Evolutionary conservation across 345 rosid species (phyloP).

Genomic region (Pugionium cornutum): DNA sequence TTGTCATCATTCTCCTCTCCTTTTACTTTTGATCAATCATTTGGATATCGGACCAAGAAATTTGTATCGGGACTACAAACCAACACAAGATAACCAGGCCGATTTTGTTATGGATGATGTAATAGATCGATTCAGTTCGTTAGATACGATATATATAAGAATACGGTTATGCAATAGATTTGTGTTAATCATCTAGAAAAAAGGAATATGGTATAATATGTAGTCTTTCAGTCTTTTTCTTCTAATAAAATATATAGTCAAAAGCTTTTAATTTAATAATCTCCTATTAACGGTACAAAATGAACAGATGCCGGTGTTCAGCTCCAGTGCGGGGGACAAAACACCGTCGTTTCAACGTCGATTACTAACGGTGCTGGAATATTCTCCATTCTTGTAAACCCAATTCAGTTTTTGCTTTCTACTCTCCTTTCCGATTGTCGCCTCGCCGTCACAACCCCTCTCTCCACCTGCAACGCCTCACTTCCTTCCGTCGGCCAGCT

Average conservation of each 20-base stretch:
- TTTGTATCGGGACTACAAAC: background rate
- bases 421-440: slow-evolving; percentile 46
- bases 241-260: background rate
- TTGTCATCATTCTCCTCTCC: background rate
- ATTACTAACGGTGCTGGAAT: slow-evolving; percentile 48
- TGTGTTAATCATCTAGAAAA: background rate
- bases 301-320: slow-evolving; percentile 59
- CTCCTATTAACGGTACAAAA: background rate
- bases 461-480: slow-evolving; percentile 53
- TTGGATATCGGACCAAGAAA: background rate
- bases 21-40: background rate
- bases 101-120: background rate
- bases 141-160: background rate
- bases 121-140: background rate
- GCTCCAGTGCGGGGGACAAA: slow-evolving; percentile 50
- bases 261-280: background rate
- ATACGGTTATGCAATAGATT: background rate
- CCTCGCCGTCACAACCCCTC: slow-evolving; percentile 55
- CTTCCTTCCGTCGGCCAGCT: slow-evolving; percentile 48
- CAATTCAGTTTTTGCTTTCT: slow-evolving; percentile 46
- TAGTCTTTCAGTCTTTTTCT: background rate
- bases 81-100: background rate
- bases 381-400: slow-evolving; percentile 47
- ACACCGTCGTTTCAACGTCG: slow-evolving; percentile 44
- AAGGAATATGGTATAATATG: background rate